These are phyloP conservation scores for Saccharomycopsis fibuligera DNA, from an alignment of 805 yeast genomes.

Conservation along the genomic window DNA sequence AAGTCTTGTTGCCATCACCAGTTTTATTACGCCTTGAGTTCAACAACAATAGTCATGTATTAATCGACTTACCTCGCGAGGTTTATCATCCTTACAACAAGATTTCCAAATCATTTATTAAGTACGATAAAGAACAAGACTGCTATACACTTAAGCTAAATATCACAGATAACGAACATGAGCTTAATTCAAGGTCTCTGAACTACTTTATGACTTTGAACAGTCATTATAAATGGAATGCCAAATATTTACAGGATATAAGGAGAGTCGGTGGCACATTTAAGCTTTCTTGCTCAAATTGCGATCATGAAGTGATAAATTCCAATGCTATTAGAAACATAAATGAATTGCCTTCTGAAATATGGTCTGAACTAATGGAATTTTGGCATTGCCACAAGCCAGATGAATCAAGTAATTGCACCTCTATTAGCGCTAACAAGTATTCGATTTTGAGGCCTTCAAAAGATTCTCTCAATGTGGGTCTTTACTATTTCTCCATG, in stretches of 20 bases:
- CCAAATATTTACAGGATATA: slow-evolving; percentile 37
- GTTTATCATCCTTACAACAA: slow-evolving; percentile 17
- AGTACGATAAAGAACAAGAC: neutral
- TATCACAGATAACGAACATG: slow-evolving; percentile 1
- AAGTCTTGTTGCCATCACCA: neutral
- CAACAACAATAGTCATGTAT: neutral
- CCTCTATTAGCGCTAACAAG: slow-evolving; percentile 26
- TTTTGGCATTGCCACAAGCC: slow-evolving; percentile 97
- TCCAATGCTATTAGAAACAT: slow-evolving; percentile 31
- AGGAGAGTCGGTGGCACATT: too few relatives aligned
- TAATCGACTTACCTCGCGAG: slow-evolving; percentile 6
- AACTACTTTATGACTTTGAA: slow-evolving; percentile 25
- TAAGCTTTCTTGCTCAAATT: slow-evolving; percentile 29
- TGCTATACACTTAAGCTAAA: slow-evolving; percentile 12
- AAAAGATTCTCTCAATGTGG: slow-evolving; percentile 40
- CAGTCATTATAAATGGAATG: slow-evolving; percentile 35
- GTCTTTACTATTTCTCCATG: slow-evolving; percentile 48
- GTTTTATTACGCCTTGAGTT: neutral
- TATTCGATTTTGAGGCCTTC: slow-evolving; percentile 42
- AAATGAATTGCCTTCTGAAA: slow-evolving; percentile 78
- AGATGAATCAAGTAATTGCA: slow-evolving; percentile 24
- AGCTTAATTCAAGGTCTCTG: slow-evolving; percentile 18
- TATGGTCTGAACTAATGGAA: slow-evolving; percentile 94
- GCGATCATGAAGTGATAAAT: slow-evolving; percentile 29
- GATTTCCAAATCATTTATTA: slow-evolving; percentile 7